Evolutionary conservation across 768 basidiomycete genomes (phyloP), one percentile per base, ranked within the genome.

Genomic region (Panus rudis): DNA sequence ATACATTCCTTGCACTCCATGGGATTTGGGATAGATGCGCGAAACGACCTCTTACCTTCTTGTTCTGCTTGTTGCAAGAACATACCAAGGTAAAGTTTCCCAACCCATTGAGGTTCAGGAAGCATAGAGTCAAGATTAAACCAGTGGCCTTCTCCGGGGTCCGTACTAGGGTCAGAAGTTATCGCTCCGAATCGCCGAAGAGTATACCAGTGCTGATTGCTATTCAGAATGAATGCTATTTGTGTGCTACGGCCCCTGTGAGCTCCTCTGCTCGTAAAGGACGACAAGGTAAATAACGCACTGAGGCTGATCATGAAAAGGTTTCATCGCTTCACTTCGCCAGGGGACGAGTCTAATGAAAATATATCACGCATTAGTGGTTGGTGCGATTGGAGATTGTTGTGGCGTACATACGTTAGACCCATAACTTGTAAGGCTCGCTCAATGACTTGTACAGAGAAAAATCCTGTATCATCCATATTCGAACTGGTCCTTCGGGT

Each of bases 401-500:
- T 30, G 16, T 13, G 22, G 19, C 20, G 31, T 1, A 56, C 68
- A 51, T 54, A 91, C 88, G 75, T 82, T 44, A 93, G 63, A 14
- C 84, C 84, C 85, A 84, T 93, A 11, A 92, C 81, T 54, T 80
- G 73, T 37, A 96, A 63, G 2, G 92, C 92, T 43, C 81, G 75
- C 52, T 92, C 87, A 14, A 94, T 60, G 2, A 94, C 92, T 50
- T 92, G 90, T 1, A 94, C 74, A 2, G 92, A 93, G 64, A 96
- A 96, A 61, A 90, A 96, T 2, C 89, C 88, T 90, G 51, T 90
- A 60, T 93, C 92, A 52, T 96, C 92, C 85, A 92, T 89, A 57
- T 96, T 96, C 47, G 73, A 69, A 63, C 84, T 83, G 31, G 64
- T 59, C 41, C 54, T 54, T 22, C 63, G 67, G 25, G 61, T 52